Percentiles rank a stretch among this genome's conserved stretches.
phyloP scores from a whole-genome alignment of 2,329 filamentous ascomycete genomes.

The Fusarium continuum region DNA sequence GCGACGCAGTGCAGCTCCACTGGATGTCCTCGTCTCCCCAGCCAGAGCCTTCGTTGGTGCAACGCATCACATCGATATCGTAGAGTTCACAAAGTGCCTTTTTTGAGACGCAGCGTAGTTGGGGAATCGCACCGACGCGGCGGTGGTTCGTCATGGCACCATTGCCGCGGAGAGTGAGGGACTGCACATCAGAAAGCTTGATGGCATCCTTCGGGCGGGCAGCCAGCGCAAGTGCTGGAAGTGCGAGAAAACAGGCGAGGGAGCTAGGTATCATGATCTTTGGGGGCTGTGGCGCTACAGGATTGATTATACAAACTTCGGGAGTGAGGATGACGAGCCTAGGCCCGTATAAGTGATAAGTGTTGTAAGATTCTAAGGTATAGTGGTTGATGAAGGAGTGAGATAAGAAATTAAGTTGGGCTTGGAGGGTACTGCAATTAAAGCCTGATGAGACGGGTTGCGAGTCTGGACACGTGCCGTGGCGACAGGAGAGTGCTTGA shows the following conservation, averaged over 20 bases:
- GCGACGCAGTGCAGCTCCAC: constrained; percentile 81
- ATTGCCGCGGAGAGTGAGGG: constrained; percentile 78
- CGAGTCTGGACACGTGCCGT: constrained; percentile 18
- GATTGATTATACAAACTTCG: background rate
- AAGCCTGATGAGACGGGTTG: background rate
- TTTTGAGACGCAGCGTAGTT: constrained; percentile 79
- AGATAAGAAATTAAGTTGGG: background rate
- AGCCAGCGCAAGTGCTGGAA: constrained; percentile 41
- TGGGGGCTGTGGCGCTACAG: constrained; percentile 6
- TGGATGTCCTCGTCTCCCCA: constrained; percentile 85
- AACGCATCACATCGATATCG: constrained; percentile 84
- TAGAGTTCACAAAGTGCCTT: constrained; percentile 73
- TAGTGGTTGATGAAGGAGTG: background rate
- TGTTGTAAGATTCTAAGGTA: background rate
- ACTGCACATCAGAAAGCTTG: constrained; percentile 71
- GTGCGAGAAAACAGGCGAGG: constrained; percentile 34
- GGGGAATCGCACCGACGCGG: constrained; percentile 78
- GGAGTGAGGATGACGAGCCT: constrained; percentile 1
- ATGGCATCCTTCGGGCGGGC: constrained; percentile 59
- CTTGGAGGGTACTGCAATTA: background rate
- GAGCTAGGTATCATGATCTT: constrained; percentile 44
- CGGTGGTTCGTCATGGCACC: constrained; percentile 75
- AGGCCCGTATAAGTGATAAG: constrained; percentile 2
- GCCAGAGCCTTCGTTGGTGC: constrained; percentile 82
- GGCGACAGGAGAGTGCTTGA: constrained; percentile 21